Evolutionary conservation across 208 protist species (phyloP).

Genomic region (Wallacemonas rigidus): DNA sequence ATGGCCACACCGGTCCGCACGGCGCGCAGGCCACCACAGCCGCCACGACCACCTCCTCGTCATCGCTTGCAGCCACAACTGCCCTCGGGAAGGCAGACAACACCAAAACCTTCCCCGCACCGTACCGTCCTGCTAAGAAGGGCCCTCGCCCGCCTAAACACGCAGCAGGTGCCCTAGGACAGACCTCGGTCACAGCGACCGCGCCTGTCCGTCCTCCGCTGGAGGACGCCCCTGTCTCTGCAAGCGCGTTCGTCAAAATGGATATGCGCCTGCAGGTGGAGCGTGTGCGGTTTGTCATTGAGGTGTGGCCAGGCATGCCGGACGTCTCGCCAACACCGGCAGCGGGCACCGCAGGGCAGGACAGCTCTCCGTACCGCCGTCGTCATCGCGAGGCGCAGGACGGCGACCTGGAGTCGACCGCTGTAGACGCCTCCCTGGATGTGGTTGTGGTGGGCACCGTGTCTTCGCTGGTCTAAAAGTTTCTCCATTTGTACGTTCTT

Average conservation of each 20-base stretch:
- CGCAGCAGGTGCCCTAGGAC: not conserved
- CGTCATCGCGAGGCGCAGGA: not conserved
- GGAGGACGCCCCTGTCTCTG: conserved; percentile 17
- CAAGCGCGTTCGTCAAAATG: conserved; percentile 37
- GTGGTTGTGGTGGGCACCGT: conserved; percentile 45
- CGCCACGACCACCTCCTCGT: not conserved
- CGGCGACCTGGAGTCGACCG: not conserved
- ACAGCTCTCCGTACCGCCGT: not conserved
- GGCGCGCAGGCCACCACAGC: conserved; percentile 5
- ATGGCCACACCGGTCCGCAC: not conserved
- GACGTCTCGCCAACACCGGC: conserved; percentile 11
- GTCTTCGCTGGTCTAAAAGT: conserved; percentile 32
- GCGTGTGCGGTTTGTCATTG: conserved; percentile 53
- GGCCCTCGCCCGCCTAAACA: conserved; percentile 5
- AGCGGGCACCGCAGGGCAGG: not conserved
- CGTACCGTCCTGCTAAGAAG: conserved; percentile 3
- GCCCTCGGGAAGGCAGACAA: not conserved
- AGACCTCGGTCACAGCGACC: not conserved
- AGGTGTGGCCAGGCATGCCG: conserved; percentile 53
- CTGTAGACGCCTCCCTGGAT: conserved; percentile 19
- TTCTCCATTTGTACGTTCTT: too few relatives aligned
- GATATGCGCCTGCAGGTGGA: conserved; percentile 65
- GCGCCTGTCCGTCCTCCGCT: not conserved
- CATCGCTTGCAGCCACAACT: not conserved
- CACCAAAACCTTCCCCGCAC: conserved; percentile 2